A percentile compares a stretch with the other conserved stretches of the same genome.
phyloP scores from a whole-genome alignment of 331 rosid species.

The Stylosanthes scabra region DNA sequence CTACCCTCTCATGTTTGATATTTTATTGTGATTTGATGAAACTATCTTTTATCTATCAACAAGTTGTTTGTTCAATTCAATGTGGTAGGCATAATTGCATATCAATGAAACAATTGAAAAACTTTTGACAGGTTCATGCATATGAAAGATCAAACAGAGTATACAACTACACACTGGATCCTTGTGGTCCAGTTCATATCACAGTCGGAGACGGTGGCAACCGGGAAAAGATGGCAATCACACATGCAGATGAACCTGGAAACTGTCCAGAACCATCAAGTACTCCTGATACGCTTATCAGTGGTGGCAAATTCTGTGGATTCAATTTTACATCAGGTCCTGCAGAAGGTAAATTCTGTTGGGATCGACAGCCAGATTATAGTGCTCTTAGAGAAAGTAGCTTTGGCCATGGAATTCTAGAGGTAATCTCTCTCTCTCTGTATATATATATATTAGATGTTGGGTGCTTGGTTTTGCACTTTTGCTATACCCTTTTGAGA shows the following conservation, averaged over 20 bases:
- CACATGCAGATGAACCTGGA: constrained; percentile 91
- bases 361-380: constrained; percentile 89
- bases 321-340: constrained; percentile 93
- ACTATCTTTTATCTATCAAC: no score
- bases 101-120: background rate
- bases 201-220: constrained; percentile 92
- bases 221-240: constrained; percentile 81
- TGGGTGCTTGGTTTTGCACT: no score
- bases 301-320: constrained; percentile 69
- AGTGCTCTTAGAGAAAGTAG: constrained; percentile 96
- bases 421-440: constrained; percentile 55
- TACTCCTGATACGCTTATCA: constrained; percentile 57
- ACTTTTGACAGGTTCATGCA: constrained; percentile 78
- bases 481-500: no score
- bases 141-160: constrained; percentile 95
- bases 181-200: constrained; percentile 81
- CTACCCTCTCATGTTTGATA: no score
- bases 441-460: no score
- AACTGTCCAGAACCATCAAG: constrained; percentile 84
- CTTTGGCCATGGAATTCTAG: constrained; percentile 96
- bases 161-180: constrained; percentile 86
- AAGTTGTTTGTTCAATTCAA: no score
- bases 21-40: no score
- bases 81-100: no score
- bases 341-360: constrained; percentile 87